A percentile compares a stretch with the other conserved stretches of the same genome.
Evolutionary conservation across 2,329 filamentous ascomycete genomes (phyloP).

Genomic region (Colletotrichum sojae): DNA sequence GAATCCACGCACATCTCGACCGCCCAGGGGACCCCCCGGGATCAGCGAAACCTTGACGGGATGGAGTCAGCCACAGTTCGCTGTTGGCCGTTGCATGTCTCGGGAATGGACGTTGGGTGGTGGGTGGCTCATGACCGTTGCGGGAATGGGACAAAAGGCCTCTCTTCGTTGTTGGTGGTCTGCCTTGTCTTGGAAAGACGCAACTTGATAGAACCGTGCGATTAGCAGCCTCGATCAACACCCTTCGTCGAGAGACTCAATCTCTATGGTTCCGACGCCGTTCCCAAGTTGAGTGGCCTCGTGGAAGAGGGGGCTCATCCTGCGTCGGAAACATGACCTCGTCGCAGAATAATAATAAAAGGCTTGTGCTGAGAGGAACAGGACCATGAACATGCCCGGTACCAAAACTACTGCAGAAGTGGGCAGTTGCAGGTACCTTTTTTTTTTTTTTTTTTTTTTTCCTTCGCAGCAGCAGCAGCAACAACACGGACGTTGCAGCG

Average conservation of each 20-base stretch:
- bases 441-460: too few relatives aligned
- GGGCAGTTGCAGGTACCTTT: too few relatives aligned
- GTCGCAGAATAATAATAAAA: constrained; percentile 21
- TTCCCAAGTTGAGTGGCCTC: constrained; percentile 20
- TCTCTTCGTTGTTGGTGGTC: not conserved
- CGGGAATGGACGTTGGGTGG: constrained; percentile 12
- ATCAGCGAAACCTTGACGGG: constrained; percentile 27
- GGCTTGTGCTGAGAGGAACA: constrained; percentile 23
- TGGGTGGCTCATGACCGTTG: constrained; percentile 19
- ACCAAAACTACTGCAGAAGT: too few relatives aligned
- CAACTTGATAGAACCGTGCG: not conserved
- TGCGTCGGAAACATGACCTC: constrained; percentile 27
- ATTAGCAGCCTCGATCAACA: not conserved
- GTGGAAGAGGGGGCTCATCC: not conserved
- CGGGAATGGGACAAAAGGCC: constrained; percentile 19
- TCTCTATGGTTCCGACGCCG: constrained; percentile 8
- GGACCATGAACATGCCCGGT: not conserved
- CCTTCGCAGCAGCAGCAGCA: not conserved
- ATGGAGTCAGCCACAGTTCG: constrained; percentile 34
- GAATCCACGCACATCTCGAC: not conserved
- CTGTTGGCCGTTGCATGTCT: constrained; percentile 15
- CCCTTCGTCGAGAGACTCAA: not conserved
- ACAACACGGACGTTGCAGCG: constrained; percentile 35
- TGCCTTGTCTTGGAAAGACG: not conserved
- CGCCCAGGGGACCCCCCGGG: not conserved